Base-by-base conservation (phyloP, 2,329 filamentous ascomycete genomes). In the Xylariaceae sp. region DNA sequence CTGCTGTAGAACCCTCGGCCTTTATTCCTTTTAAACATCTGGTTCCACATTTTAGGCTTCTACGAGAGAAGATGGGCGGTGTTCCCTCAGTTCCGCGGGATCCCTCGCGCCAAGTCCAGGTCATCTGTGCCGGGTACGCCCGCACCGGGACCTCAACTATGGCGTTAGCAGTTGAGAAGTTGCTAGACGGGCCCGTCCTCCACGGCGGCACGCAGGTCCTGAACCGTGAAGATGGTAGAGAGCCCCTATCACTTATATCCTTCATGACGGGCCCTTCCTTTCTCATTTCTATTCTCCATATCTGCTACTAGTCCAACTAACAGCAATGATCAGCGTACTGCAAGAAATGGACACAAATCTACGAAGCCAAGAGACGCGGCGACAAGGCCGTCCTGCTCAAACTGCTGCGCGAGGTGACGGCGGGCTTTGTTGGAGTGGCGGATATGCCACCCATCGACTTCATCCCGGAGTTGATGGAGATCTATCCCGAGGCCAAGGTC, bases 101-200 rank as follows among this genome's bases (percentile, higher is more conserved):
- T 46, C 63, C 41, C 26, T 64, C 61, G 41, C 64, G 66, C 36
- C 62, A 50, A 33, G 58, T 78, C 39, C 64, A 74, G 57, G 74
- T 77, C 53, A 77, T 77, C 57, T 73, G 70, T 29, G 74, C 73
- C 23, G 72, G 73, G 40, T 73, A 72, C 56, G 66, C 77, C 13
- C 73, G 78, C 29, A 81, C 78, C 1, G 79, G 77, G 10, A 81
- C 78, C 0, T 68, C 77, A 11, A 80, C 79, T 13, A 76, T 81
- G 67, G 73, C 74, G 24, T 60, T 73, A 41, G 79, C 79, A 0
- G 66, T 81, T 4, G 71, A 72, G 54, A 75, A 73, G 47, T 71
- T 81, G 2, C 73, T 80, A 15, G 60, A 76, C 30, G 77, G 75
- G 1, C 79, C 79, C 2, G 73, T 76, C 39, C 74, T 78, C 61